Evolutionary conservation across 148 eudicot species (phyloP).

Genomic region (Cornus florida): DNA sequence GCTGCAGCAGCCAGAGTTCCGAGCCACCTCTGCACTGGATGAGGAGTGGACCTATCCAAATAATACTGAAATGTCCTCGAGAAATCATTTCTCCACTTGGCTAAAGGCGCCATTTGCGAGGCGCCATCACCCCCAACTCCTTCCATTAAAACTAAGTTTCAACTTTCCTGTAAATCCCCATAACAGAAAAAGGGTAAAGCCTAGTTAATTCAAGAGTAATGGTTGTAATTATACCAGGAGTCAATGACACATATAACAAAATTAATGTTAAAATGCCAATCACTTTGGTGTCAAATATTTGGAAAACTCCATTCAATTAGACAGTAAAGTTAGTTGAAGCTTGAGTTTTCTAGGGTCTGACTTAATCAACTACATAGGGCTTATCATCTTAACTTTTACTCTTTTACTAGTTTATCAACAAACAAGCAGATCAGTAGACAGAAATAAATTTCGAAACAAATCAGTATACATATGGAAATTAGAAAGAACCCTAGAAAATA

Average conservation of each 20-base stretch:
- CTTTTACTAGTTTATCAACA: neutral
- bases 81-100: conserved; percentile 49
- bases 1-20: conserved; percentile 48
- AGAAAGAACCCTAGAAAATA: neutral
- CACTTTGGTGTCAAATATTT: too few relatives aligned
- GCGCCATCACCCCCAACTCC: conserved; percentile 29
- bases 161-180: neutral
- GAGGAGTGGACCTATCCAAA: conserved; percentile 68
- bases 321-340: neutral
- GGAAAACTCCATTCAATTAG: too few relatives aligned
- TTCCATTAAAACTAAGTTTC: conserved; percentile 15
- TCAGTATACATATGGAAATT: neutral
- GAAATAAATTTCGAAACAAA: neutral
- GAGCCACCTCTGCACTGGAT: conserved; percentile 61
- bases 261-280: neutral
- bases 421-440: neutral
- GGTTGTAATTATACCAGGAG: neutral
- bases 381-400: too few relatives aligned
- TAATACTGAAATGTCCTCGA: conserved; percentile 47
- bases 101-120: conserved; percentile 18
- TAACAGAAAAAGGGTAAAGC: neutral
- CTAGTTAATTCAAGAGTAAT: neutral
- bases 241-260: neutral
- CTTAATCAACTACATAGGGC: neutral
- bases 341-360: neutral